Evolutionary conservation across 1,139 yeast species (phyloP).

Genomic region (Arxiozyma slooffiae): DNA sequence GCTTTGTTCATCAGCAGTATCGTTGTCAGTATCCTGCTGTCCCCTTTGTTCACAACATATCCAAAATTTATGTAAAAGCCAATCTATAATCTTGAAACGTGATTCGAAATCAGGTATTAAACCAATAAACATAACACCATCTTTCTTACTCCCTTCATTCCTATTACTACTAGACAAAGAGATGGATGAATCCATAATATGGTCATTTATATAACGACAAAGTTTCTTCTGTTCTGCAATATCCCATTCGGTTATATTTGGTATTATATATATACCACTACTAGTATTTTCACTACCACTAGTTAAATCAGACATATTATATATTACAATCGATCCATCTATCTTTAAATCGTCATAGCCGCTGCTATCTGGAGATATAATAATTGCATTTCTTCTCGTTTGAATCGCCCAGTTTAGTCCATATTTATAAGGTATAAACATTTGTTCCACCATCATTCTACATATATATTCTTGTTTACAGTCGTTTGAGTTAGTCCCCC

Average conservation of each 20-base stretch:
- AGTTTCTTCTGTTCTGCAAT: slow-evolving; percentile 10
- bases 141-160: neutral
- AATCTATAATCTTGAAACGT: slow-evolving; percentile 2
- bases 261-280: slow-evolving; percentile 8
- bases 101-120: neutral
- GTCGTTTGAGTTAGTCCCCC: neutral
- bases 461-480: too few species aligned
- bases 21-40: neutral
- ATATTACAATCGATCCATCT: neutral
- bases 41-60: slow-evolving; percentile 15
- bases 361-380: neutral
- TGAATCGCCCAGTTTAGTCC: neutral
- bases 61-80: slow-evolving; percentile 28
- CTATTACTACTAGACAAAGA: neutral
- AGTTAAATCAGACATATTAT: neutral
- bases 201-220: slow-evolving; percentile 1
- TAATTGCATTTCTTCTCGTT: neutral
- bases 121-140: neutral
- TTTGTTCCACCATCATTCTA: neutral
- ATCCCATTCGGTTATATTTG: slow-evolving; percentile 11
- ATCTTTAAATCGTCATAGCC: neutral
- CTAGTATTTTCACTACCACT: neutral
- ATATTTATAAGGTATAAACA: neutral
- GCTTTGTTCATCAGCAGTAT: neutral
- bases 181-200: neutral